Base-by-base conservation (phyloP, 2,329 filamentous ascomycete species). In the Lizonia empirigonia region DNA sequence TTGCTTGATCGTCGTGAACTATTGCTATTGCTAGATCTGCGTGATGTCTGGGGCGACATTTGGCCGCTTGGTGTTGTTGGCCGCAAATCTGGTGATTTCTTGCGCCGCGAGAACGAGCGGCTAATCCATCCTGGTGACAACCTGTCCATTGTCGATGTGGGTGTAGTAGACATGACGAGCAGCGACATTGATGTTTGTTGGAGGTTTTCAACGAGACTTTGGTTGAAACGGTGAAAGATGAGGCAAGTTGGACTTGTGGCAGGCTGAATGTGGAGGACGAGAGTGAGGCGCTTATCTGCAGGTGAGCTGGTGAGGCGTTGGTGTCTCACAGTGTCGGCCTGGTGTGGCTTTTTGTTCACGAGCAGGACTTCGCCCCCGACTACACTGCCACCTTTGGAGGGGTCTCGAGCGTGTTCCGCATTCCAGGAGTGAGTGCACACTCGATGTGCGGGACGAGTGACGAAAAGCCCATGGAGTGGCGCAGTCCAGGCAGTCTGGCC, bases 1-100 rank as follows among this genome's bases (percentile, higher is more conserved):
- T 45, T 53, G 30, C 36, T 60, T 19, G 68, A 69, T 9, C 53
- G 51, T 13, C 57, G 59, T 9, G 67, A 65, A 13, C 58, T 59
- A 29, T 65, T 63, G 52, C 65, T 69, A 24, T 58, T 68, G 45
- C 56, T 67, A 10, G 64, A 65, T 55, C 41, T 53, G 22, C 58
- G 47, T 13, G 55, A 55, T 29, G 53, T 38, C 27, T 50, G 57
- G 33, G 62, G 62, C 7, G 59, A 55, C 7, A 65, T 41, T 2
- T 58, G 51, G 13, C 50, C 50, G 16, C 45, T 60, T 15, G 58
- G 30, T 30, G 58, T 59, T 35, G 51, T 50, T 16, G 64, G 54
- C 33, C 60, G 47, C 12, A 59, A 56, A 22, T 57, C 53, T 44
- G 52, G 40, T 29, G 60, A 55, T n/a, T 53, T 59, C 36, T 38